Conservation (phyloP, 2,329 filamentous ascomycete genomes). For the Fusarium sp. region DNA sequence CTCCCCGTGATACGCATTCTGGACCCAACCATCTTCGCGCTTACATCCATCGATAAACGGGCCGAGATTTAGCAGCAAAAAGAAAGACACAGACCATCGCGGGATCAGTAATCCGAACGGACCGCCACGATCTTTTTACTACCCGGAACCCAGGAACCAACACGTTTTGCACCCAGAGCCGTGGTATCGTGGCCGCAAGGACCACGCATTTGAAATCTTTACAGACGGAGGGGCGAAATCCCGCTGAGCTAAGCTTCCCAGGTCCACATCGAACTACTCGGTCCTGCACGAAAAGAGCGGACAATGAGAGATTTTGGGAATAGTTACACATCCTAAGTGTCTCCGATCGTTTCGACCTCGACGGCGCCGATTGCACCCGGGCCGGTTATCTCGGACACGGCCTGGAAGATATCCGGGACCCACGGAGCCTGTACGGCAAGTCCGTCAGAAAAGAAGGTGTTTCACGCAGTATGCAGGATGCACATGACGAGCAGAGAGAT, state of each 20-base stretch:
- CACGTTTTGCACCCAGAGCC: slow-evolving; percentile 20
- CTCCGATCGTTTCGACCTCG: neutral
- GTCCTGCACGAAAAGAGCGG: neutral
- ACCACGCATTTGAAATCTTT: slow-evolving; percentile 7
- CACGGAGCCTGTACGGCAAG: slow-evolving; percentile 12
- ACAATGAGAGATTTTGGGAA: slow-evolving; percentile 2
- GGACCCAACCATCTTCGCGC: neutral
- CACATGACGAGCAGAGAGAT: neutral
- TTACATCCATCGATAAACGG: slow-evolving; percentile 11
- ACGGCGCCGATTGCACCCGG: slow-evolving; percentile 20
- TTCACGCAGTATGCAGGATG: neutral
- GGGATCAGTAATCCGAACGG: slow-evolving; percentile 6
- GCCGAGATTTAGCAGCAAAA: slow-evolving; percentile 26
- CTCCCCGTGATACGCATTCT: too few species aligned
- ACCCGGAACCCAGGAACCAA: slow-evolving; percentile 7
- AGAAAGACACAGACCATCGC: slow-evolving; percentile 16
- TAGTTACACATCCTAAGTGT: slow-evolving; percentile 1
- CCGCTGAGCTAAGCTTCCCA: slow-evolving; percentile 9
- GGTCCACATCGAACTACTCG: slow-evolving; percentile 5
- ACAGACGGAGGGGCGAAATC: slow-evolving; percentile 12
- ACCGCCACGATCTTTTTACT: slow-evolving; percentile 1
- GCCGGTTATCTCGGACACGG: slow-evolving; percentile 5
- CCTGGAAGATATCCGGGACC: slow-evolving; percentile 10
- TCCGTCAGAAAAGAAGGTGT: neutral
- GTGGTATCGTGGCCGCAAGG: slow-evolving; percentile 20